Evolutionary conservation across 352 stramenopile genomes (phyloP), one percentile per base, ranked within the genome.

Genomic region (Phytopythium vexans): DNA sequence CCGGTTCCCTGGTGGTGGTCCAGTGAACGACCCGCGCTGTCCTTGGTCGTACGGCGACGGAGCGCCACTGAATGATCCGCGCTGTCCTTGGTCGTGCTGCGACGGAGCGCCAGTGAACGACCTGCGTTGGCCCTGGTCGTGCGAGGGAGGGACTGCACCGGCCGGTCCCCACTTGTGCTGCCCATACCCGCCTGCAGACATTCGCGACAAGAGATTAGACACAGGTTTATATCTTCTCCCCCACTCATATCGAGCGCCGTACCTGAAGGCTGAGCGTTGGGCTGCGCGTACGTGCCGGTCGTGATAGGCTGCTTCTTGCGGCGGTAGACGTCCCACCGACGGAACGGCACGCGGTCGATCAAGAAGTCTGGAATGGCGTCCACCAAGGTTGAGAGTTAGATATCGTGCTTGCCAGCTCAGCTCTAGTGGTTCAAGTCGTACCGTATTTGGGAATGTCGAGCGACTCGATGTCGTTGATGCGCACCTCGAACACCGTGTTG

Each of bases 371-470:
- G 10, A 36, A 14, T 12, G 15, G 38, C 14, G 9, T 15, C 21
- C 7, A 42, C n/a, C 12, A 39, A 60, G 10, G 1, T 16, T 33
- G 10, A 31, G 14, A 6, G 32, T 15, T 10, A 37, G 6, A 5
- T 32, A 44, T 33, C 9, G 14, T 7, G 1, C 50, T 31, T 38
- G 10, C 3, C 32, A 43, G 10, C 6, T 47, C 45, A 1, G 31
- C 6, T 56, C 14, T 4, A 58, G 31, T 11, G 49, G 48, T 47
- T n/a, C 32, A 12, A 34, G 21, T 6, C 58, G 31, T 58, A 91
- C 81, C 81, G 69, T 94, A 94, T 81, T 92, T 92, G 38, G 84
- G 82, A n/a, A 90, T 70, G 4, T 92, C 80, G 1, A 38, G 59
- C 4, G 74, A 74, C 56, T 92, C 84, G 36, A 89, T 58, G 44